These are phyloP conservation scores for Endoconidiophora laricicola DNA, from an alignment of 2,329 filamentous ascomycete species.

Conservation along the genomic window DNA sequence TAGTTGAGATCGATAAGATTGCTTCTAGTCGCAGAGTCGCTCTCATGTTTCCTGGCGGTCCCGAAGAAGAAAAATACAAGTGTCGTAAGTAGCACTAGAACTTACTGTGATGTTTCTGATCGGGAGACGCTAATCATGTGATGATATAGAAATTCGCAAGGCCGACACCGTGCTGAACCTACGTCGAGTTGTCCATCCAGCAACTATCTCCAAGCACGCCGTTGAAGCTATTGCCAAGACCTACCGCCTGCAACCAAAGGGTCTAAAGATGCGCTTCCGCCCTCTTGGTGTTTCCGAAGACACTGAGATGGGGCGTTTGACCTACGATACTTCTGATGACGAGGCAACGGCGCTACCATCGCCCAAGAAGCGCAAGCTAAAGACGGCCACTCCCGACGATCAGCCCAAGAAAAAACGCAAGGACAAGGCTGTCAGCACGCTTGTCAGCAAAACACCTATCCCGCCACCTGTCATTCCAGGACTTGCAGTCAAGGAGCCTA, in stretches of 20 bases:
- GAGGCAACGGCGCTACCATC: conserved; percentile 4
- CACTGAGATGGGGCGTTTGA: conserved; percentile 16
- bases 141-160: conserved; percentile 4
- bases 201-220: conserved; percentile 1
- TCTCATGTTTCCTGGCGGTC: conserved; percentile 10
- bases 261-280: conserved; percentile 48
- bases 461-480: neutral
- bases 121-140: neutral
- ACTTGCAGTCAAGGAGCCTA: neutral
- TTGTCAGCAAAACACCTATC: neutral
- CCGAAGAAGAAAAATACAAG: conserved; percentile 10
- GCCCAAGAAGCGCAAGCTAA: conserved; percentile 12
- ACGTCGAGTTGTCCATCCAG: conserved; percentile 7
- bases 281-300: conserved; percentile 45
- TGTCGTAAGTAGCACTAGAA: conserved; percentile 6
- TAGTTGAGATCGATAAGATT: conserved; percentile 35
- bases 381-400: conserved; percentile 1
- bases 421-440: conserved; percentile 5
- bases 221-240: conserved; percentile 19
- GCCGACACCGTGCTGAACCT: conserved; percentile 9
- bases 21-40: conserved; percentile 25
- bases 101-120: too few species aligned
- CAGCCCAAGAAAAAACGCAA: conserved; percentile 12
- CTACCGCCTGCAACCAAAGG: conserved; percentile 48
- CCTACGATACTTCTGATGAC: conserved; percentile 10